Evolutionary conservation across 2,329 filamentous ascomycete genomes (phyloP).

Genomic region (Penicillium frequentans): DNA sequence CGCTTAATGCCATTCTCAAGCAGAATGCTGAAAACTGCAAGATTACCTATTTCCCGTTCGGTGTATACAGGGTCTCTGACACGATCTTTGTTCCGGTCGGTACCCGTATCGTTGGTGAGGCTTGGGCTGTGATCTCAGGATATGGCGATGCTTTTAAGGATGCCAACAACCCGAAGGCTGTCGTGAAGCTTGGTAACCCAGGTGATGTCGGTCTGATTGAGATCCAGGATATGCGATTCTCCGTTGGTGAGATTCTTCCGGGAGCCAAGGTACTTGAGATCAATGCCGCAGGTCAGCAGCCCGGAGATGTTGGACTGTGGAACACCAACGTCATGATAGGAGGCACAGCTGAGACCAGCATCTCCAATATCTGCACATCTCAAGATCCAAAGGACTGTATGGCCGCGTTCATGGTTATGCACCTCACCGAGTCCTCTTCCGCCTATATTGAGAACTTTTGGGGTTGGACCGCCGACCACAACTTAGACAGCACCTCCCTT

Average conservation of each 20-base stretch:
- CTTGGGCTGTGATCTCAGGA: constrained; percentile 53
- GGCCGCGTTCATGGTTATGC: constrained; percentile 53
- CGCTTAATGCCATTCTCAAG: constrained; percentile 36
- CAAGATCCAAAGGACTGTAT: constrained; percentile 45
- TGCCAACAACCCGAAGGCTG: constrained; percentile 45
- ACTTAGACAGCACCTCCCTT: constrained; percentile 43
- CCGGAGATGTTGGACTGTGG: constrained; percentile 55
- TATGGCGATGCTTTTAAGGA: constrained; percentile 50
- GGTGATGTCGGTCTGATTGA: constrained; percentile 54
- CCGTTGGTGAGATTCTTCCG: constrained; percentile 48
- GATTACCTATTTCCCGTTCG: constrained; percentile 34
- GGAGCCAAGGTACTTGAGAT: constrained; percentile 51
- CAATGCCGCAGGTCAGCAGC: constrained; percentile 49
- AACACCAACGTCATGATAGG: constrained; percentile 50
- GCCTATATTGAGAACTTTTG: constrained; percentile 58
- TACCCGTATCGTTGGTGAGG: constrained; percentile 56
- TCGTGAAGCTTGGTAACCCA: constrained; percentile 53
- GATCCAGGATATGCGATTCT: constrained; percentile 56
- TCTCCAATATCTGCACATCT: constrained; percentile 40
- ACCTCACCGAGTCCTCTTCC: constrained; percentile 49
- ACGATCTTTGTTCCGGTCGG: constrained; percentile 50
- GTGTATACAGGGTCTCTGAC: constrained; percentile 44
- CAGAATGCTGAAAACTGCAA: constrained; percentile 31
- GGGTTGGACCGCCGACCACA: constrained; percentile 52
- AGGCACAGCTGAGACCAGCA: constrained; percentile 44